Evolutionary conservation across 192 early-diverging fungal genomes (phyloP), one percentile per base, ranked within the genome.

Genomic region (Backusella mclennaniae): DNA sequence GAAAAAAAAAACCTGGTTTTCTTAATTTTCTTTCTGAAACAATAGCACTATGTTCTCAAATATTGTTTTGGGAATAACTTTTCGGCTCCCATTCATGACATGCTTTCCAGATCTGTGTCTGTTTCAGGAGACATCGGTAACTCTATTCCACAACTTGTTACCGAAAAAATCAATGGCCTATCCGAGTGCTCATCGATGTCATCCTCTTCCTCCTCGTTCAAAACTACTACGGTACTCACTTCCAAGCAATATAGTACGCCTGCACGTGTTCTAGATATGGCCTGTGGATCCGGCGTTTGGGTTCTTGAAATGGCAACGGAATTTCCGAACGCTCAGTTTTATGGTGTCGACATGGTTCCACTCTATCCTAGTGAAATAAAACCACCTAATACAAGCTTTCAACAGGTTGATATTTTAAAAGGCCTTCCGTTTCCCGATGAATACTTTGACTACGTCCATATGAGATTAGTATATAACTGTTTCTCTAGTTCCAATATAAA

Each of bases 241-340:
- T 23, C 35, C 35, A 74, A 66, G 23, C 35, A 66, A 19, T 21
- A 59, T 11, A 21, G 23, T 74, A 56, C 52, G 21, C 56, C 73
- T 36, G 56, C 41, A 19, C 70, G 70, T 23, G 53, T 69, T 8
- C 19, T 59, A 17, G 46, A 69, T 35, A 42, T 66, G 33, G 67
- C 44, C 41, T 74, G 67, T 44, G 67, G 46, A 41, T 71, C 76
- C 14, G 73, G 76, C 35, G 49, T 73, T 1, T 74, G 80, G 80
- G 69, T 76, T 36, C 41, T 82, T 73, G 84, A 85, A 67, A 86
- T 80, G 82, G 80, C 83, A 23, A 76, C 69, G 0, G 80, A 77
- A 31, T 85, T 73, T 42, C 79, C 82, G 17, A 41, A 59, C 23
- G 75, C 83, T 1, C 44, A 75, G 41, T 69, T 84, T 36, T 67